A percentile compares a stretch with the other conserved stretches of the same genome.
These are phyloP conservation scores for Diacronema lutheri DNA, from an alignment of 78 protist genomes.

Conservation along the genomic window DNA sequence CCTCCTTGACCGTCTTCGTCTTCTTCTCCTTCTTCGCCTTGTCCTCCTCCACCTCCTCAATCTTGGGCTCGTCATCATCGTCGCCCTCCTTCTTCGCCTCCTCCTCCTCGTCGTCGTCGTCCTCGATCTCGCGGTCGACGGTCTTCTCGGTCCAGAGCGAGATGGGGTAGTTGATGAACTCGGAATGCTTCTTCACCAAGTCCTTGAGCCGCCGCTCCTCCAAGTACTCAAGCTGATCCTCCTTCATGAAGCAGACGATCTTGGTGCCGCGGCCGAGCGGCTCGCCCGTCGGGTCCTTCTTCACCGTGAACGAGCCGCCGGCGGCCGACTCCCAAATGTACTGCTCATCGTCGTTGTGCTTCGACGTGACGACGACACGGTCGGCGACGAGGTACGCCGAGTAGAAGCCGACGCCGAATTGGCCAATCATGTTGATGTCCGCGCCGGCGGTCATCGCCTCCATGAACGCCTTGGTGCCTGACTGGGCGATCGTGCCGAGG, in stretches of 20 bases:
- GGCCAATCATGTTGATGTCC: slow-evolving; percentile 98
- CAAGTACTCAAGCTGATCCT: slow-evolving; percentile 95
- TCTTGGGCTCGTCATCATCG: slow-evolving; percentile 80
- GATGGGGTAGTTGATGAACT: slow-evolving; percentile 99
- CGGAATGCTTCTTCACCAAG: slow-evolving; percentile 98
- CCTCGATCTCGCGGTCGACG: slow-evolving; percentile 57
- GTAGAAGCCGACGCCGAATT: slow-evolving; percentile 99
- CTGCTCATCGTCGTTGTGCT: slow-evolving; percentile 98
- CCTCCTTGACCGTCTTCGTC: slow-evolving; percentile 76
- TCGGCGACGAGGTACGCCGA: slow-evolving; percentile 99
- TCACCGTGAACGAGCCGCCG: slow-evolving; percentile 96
- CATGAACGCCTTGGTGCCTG: slow-evolving; percentile 98
- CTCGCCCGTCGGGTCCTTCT: slow-evolving; percentile 55
- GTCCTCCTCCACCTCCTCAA: slow-evolving; percentile 57
- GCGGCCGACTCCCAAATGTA: slow-evolving; percentile 98
- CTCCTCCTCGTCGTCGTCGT: slow-evolving; percentile 75
- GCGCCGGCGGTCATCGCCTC: slow-evolving; percentile 95
- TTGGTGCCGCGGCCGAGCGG: slow-evolving; percentile 95
- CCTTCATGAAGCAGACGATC: slow-evolving; percentile 93
- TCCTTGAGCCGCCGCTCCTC: slow-evolving; percentile 94
- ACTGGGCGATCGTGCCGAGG: slow-evolving; percentile 99
- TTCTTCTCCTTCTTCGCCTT: slow-evolving; percentile 36
- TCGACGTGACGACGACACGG: slow-evolving; percentile 90
- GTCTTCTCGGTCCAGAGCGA: slow-evolving; percentile 83
- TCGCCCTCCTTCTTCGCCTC: slow-evolving; percentile 66